Conservation (phyloP, 2,329 filamentous ascomycete genomes). For the Fusarium sp. region DNA sequence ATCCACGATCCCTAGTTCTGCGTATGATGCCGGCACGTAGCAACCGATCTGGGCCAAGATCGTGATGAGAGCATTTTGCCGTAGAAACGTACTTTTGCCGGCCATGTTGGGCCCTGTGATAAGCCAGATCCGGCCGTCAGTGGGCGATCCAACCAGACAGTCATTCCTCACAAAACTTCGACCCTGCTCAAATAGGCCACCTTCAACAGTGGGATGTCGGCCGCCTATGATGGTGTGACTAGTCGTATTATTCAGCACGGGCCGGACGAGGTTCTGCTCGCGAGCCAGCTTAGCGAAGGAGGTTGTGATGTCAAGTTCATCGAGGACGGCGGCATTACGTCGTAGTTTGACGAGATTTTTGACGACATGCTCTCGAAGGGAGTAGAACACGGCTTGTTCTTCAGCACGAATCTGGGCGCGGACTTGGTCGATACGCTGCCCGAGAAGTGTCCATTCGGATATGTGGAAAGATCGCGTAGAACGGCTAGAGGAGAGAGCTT, state of each 20-base stretch:
- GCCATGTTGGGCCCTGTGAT: slow-evolving; percentile 97
- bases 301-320: slow-evolving; percentile 91
- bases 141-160: slow-evolving; percentile 79
- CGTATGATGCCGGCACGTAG: slow-evolving; percentile 90
- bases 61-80: slow-evolving; percentile 94
- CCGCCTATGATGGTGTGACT: slow-evolving; percentile 84
- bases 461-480: slow-evolving; percentile 87
- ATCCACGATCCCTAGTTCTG: slow-evolving; percentile 91
- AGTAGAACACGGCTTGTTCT: slow-evolving; percentile 82
- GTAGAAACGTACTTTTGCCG: slow-evolving; percentile 94
- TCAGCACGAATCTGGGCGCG: slow-evolving; percentile 84
- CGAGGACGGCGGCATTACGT: slow-evolving; percentile 89
- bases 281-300: slow-evolving; percentile 84
- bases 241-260: slow-evolving; percentile 73
- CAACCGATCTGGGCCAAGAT: slow-evolving; percentile 93
- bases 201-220: slow-evolving; percentile 91
- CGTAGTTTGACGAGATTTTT: slow-evolving; percentile 86
- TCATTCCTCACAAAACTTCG: slow-evolving; percentile 88
- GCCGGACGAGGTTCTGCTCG: slow-evolving; percentile 79
- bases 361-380: slow-evolving; percentile 81
- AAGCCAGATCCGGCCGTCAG: slow-evolving; percentile 72
- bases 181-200: slow-evolving; percentile 81
- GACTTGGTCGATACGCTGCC: slow-evolving; percentile 80
- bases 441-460: slow-evolving; percentile 85
- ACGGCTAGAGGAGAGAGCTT: slow-evolving; percentile 79